Percentiles rank a stretch among this genome's conserved stretches.
These are phyloP conservation scores for Haberlea rhodopensis DNA, from an alignment of 257 asterid genomes.

Conservation along the genomic window DNA sequence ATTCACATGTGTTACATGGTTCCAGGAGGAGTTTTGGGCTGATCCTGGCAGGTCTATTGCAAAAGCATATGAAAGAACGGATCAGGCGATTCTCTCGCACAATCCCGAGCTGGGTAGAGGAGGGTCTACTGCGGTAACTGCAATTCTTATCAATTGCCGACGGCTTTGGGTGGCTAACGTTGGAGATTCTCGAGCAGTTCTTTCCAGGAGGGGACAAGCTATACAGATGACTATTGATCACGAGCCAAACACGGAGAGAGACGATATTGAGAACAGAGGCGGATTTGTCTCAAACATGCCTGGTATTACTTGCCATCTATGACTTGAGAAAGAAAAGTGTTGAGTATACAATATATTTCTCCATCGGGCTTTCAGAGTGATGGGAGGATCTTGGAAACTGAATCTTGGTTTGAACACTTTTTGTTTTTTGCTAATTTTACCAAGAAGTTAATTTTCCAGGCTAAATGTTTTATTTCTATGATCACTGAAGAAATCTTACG, in stretches of 20 bases:
- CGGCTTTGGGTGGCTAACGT: constrained; percentile 87
- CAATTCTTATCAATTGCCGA: constrained; percentile 58
- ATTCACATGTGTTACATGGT: constrained; percentile 17
- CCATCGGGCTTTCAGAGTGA: no score
- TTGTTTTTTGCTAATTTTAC: no score
- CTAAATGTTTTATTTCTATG: no score
- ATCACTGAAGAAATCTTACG: no score
- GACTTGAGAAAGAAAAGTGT: no score
- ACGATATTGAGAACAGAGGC: no score
- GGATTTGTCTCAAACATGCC: constrained; percentile 94
- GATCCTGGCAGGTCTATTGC: constrained; percentile 61
- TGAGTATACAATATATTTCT: no score
- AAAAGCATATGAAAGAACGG: constrained; percentile 83
- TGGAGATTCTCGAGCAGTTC: constrained; percentile 89
- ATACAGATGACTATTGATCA: constrained; percentile 78
- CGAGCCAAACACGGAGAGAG: constrained; percentile 87
- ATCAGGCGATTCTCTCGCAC: constrained; percentile 80
- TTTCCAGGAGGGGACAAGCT: constrained; percentile 78
- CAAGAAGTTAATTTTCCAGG: no score
- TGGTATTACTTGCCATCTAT: constrained; percentile 39
- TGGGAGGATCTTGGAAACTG: no score
- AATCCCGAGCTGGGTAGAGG: constrained; percentile 82
- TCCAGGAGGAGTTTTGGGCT: constrained; percentile 74
- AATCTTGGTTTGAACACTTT: no score
- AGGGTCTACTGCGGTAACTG: constrained; percentile 96